These are phyloP conservation scores for Kitagawia praeruptora DNA, from an alignment of 129 eudicot genomes.

Conservation along the genomic window DNA sequence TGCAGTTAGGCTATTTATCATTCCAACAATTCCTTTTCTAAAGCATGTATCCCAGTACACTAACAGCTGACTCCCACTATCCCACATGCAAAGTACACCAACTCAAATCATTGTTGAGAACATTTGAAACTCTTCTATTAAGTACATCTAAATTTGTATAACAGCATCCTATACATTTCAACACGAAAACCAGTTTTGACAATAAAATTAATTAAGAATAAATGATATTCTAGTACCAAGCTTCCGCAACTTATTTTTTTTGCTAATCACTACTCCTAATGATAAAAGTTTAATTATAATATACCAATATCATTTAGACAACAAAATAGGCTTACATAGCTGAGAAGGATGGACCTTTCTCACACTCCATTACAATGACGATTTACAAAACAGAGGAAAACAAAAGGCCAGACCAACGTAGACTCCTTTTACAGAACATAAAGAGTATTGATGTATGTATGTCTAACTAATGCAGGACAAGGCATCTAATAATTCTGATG, in stretches of 20 bases:
- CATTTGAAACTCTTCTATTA: not conserved
- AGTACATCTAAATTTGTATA: not conserved
- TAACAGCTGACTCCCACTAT: not conserved
- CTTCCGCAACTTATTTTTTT: not conserved
- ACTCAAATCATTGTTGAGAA: not conserved
- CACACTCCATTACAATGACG: not conserved
- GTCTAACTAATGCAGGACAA: not conserved
- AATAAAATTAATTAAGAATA: not conserved
- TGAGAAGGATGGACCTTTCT: not conserved
- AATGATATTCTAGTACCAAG: not conserved
- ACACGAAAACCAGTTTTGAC: not conserved
- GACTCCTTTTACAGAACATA: not conserved
- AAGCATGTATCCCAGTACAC: not conserved
- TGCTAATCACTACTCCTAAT: not conserved
- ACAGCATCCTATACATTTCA: not conserved
- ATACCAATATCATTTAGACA: no score
- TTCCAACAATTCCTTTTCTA: not conserved
- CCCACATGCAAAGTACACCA: slow-evolving; percentile 3
- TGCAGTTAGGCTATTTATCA: not conserved
- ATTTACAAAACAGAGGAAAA: not conserved
- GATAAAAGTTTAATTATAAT: not conserved
- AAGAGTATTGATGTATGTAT: not conserved
- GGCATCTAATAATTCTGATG: not conserved
- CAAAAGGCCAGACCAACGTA: not conserved
- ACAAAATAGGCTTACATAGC: not conserved